Evolutionary conservation across 495 filamentous ascomycete genomes (phyloP), one percentile per base, ranked within the genome.

Genomic region (Penicillium goetzii): DNA sequence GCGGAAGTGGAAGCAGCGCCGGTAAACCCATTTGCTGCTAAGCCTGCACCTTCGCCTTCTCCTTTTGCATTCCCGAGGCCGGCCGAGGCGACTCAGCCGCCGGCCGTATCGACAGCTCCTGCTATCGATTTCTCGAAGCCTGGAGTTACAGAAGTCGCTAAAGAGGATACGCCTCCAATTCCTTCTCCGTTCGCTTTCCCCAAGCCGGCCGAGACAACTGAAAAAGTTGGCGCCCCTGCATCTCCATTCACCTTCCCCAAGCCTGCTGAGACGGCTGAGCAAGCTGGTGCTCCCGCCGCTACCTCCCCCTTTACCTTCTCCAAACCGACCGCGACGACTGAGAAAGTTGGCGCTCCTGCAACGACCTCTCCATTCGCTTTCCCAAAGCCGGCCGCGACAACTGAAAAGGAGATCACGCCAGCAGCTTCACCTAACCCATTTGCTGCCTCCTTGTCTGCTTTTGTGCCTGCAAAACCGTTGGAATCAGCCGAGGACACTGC

Each of bases 11-110:
- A 43, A n/a, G 4, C 34, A 4, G 55, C 36, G 2, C 25, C 55
- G 11, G 38, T 19, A 17, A 72, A 67, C 36, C 70, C 72, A 19
- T 72, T 73, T 34, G 58, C 70, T 56, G 45, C 45, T 33, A 34
- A 56, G 19, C 10, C 11, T 34, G 2, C 52, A 2, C 8, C 57
- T 21, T 56, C 63, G n/a, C 43, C 60, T 11, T 70, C 66, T 40
- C 55, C 63, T 10, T 68, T 66, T 17, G 10, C 67, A 23, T 65
- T 68, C n/a, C 12, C 63, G 23, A 64, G 68, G 14, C 43, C 61
- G n/a, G 56, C 56, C 11, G 64, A 61, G 8, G 5, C 60, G 21
- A 15, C 62, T 25, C 56, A 63, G 56, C 47, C 33, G 12, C 3
- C 2, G 52, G 28, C 21, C 17, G 21, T 19, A 43, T 34, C 28